Percentiles rank a stretch among this genome's conserved stretches.
Conservation (phyloP, 1,284 basidiomycete species). For the Tetrapyrgos nigripes region DNA sequence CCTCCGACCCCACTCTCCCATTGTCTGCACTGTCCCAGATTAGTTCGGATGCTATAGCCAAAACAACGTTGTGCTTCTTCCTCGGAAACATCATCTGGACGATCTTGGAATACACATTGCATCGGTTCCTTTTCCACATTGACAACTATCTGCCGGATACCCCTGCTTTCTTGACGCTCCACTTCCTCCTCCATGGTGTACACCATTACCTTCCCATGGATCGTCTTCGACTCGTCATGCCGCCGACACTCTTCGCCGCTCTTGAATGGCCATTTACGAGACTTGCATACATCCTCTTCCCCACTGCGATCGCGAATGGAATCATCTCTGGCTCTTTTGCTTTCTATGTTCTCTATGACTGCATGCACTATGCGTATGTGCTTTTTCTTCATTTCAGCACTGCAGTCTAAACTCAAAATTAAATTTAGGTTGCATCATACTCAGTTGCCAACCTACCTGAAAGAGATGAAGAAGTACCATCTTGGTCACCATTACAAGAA, state of each 20-base stretch:
- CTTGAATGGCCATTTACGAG: conserved; percentile 91
- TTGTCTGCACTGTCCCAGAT: conserved; percentile 51
- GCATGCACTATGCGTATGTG: conserved; percentile 89
- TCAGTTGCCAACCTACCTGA: conserved; percentile 87
- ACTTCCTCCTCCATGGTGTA: conserved; percentile 95
- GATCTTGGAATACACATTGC: conserved; percentile 92
- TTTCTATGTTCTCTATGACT: conserved; percentile 92
- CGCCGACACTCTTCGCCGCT: conserved; percentile 83
- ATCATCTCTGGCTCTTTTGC: conserved; percentile 91
- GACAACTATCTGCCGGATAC: conserved; percentile 90
- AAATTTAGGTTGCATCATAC: conserved; percentile 80
- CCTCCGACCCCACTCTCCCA: conserved; percentile 60
- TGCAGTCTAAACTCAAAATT: conserved; percentile 11
- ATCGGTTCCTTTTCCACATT: conserved; percentile 98
- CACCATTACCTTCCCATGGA: conserved; percentile 99
- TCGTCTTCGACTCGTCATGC: conserved; percentile 94
- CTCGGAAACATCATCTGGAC: conserved; percentile 94
- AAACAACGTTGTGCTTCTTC: conserved; percentile 73
- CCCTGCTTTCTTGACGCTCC: conserved; percentile 82
- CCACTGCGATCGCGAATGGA: conserved; percentile 87
- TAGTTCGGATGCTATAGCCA: conserved; percentile 51
- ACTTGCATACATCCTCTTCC: conserved; percentile 87
- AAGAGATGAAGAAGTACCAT: conserved; percentile 96
- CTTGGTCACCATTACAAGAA: conserved; percentile 99
- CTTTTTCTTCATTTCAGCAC: neutral